A percentile compares a stretch with the other conserved stretches of the same genome.
phyloP scores from a whole-genome alignment of 257 asterid genomes.

The Solanum piurae region DNA sequence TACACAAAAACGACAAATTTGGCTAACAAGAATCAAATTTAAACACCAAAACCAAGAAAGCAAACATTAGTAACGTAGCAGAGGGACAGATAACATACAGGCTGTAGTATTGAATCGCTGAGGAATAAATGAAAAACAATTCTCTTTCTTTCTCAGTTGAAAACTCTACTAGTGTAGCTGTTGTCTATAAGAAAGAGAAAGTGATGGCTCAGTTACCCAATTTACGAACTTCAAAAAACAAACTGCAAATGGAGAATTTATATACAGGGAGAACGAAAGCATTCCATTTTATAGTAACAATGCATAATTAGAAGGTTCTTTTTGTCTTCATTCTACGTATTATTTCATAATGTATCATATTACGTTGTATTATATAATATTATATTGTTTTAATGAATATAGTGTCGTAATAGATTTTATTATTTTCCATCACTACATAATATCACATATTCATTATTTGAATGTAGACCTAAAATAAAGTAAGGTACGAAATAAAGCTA shows the following conservation, averaged over 20 bases:
- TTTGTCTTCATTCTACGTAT: not conserved
- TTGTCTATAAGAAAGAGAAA: not conserved
- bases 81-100: constrained; percentile 4
- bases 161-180: not conserved
- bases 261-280: not conserved
- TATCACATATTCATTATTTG: too few species aligned
- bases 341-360: too few species aligned
- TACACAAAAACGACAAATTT: not conserved
- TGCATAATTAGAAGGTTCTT: not conserved
- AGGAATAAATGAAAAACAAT: not conserved
- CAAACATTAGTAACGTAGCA: not conserved
- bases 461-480: too few species aligned
- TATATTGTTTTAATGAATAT: too few species aligned
- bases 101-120: constrained; percentile 1
- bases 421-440: fast-evolving
- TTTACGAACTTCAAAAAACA: not conserved
- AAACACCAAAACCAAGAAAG: not conserved
- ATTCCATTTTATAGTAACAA: not conserved
- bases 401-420: fast-evolving
- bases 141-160: not conserved
- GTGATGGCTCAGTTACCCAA: constrained; percentile 3
- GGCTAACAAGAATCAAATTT: not conserved
- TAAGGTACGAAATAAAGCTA: fast-evolving
- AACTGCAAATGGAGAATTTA: not conserved
- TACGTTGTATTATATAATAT: too few species aligned